Base-by-base conservation (phyloP, 2,329 filamentous ascomycete species). In the Paracamarosporium sp. region DNA sequence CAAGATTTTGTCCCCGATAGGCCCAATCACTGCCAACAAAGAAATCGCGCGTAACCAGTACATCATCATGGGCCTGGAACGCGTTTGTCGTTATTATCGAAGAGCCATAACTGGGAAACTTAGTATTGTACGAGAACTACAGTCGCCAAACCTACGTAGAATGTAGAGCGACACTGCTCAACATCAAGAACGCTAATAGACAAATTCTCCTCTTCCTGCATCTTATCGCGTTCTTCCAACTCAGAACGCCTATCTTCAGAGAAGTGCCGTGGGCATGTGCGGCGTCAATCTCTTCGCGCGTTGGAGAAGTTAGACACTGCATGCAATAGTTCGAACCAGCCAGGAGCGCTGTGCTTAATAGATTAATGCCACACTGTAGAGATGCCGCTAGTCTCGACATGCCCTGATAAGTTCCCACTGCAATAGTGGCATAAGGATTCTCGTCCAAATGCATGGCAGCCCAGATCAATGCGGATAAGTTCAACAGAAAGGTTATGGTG, bases 221-320 rank as follows among this genome's bases (percentile, higher is more conserved):
- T 35, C 13, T 15, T 6, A 35, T 15, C 3, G 50, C 17, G 35
- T 61, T 61, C 27, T 46, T 52, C 46, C 38, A 55, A 24, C 78
- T 80, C 12, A 74, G 69, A 4, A 81, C 67, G 0, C 83, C 81
- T 43, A 61, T 46, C 28, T 56, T 43, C 1, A 84, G 63, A 75
- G 77, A 81, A 11, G 63, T 66, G 1, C 73, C 68, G 40, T 63
- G 59, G 0, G 59, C 44, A 67, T 86, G 84, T 0, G 81, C 81
- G 20, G 58, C 62, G 50, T 86, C 79, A 6, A 85, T 66, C 40
- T 85, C 81, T 7, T 63, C 53, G 20, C 84, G 70, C 1, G 80
- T 84, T 0, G 83, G 83, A 0, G 82, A 76, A n/a, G 68, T 76
- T 13, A 86, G 66, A 15, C 79, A 73, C 56, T 86, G 84, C 80